phyloP scores from a whole-genome alignment of 2,329 filamentous ascomycete genomes.

The Colletotrichum eleusines region DNA sequence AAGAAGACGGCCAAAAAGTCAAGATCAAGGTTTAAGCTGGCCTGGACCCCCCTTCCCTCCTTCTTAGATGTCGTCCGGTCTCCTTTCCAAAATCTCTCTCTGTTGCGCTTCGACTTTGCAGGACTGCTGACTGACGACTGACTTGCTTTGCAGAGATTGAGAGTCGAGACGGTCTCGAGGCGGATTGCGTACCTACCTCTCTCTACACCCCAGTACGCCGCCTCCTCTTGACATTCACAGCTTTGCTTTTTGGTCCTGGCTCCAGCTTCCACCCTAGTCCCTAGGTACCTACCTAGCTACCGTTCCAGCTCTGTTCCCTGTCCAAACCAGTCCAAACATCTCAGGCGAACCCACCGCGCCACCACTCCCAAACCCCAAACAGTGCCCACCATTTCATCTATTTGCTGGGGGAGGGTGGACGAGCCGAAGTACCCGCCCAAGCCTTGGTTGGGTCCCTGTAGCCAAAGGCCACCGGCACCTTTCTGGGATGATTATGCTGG shows the following conservation, averaged over 20 bases:
- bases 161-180: neutral
- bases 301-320: slow-evolving; percentile 39
- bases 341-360: slow-evolving; percentile 22
- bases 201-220: too few relatives aligned
- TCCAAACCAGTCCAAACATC: slow-evolving; percentile 23
- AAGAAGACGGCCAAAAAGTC: neutral
- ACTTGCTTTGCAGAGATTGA: neutral
- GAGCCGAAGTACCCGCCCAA: slow-evolving; percentile 38
- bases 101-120: neutral
- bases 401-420: neutral
- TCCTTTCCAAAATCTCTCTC: slow-evolving; percentile 1
- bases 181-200: too few relatives aligned
- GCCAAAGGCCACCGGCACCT: slow-evolving; percentile 30
- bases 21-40: neutral
- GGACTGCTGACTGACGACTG: neutral
- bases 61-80: slow-evolving; percentile 13
- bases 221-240: slow-evolving; percentile 25
- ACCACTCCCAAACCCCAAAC: slow-evolving; percentile 11
- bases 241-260: slow-evolving; percentile 1
- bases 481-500: slow-evolving; percentile 36
- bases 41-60: neutral
- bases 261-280: slow-evolving; percentile 2
- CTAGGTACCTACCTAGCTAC: neutral
- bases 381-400: slow-evolving; percentile 2
- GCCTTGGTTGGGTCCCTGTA: slow-evolving; percentile 12